These are phyloP conservation scores for Glebionis coronaria DNA, from an alignment of 129 eudicot species.

Conservation along the genomic window DNA sequence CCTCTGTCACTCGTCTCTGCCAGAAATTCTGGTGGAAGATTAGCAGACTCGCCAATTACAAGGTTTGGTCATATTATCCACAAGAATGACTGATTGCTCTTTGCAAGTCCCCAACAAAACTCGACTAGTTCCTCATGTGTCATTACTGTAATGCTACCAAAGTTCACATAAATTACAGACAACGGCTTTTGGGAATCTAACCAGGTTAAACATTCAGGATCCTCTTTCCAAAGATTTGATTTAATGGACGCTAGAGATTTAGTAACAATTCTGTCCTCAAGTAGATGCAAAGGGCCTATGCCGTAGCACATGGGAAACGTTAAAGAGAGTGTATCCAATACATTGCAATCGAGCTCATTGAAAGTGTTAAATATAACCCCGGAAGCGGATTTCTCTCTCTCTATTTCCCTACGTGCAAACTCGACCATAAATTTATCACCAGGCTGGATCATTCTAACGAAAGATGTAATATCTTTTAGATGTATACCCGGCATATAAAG, in stretches of 20 bases:
- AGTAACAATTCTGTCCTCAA: conserved; percentile 17
- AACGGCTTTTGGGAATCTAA: too few relatives aligned
- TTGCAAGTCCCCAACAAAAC: too few relatives aligned
- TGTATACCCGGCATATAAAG: conserved; percentile 29
- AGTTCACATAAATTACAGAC: too few relatives aligned
- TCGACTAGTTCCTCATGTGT: too few relatives aligned
- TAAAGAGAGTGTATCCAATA: conserved; percentile 23
- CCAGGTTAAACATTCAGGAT: conserved; percentile 28
- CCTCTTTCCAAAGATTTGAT: conserved; percentile 49
- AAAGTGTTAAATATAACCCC: conserved; percentile 34
- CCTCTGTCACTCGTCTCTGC: too few relatives aligned
- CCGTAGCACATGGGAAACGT: conserved; percentile 27
- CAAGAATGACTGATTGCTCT: too few relatives aligned
- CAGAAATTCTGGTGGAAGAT: too few relatives aligned
- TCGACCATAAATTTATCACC: conserved; percentile 29
- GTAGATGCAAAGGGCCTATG: conserved; percentile 40
- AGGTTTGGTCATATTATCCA: too few relatives aligned
- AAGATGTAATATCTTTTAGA: conserved; percentile 29
- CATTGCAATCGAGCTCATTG: conserved; percentile 21
- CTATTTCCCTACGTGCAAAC: neutral
- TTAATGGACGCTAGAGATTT: conserved; percentile 20
- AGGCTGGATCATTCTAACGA: conserved; percentile 23
- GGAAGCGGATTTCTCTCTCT: conserved; percentile 26
- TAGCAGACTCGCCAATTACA: too few relatives aligned
- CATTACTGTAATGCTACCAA: too few relatives aligned